phyloP scores from a whole-genome alignment of 306 rosid genomes.

The Cucumis melo region DNA sequence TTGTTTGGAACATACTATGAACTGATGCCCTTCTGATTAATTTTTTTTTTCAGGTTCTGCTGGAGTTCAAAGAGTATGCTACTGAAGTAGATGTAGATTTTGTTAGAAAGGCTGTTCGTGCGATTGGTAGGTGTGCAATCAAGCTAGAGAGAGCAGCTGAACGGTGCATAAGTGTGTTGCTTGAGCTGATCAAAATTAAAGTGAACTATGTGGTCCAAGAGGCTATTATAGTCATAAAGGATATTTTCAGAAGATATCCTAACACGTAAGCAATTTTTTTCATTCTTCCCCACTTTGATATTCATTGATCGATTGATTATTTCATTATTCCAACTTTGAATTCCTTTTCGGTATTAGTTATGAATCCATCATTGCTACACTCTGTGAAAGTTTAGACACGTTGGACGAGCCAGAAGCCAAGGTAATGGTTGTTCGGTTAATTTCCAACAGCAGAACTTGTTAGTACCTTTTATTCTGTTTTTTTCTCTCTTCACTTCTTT shows the following conservation, averaged over 20 bases:
- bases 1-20: background rate
- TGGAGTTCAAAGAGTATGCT: slow-evolving; percentile 98
- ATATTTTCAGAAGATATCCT: slow-evolving; percentile 97
- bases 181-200: slow-evolving; percentile 96
- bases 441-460: background rate
- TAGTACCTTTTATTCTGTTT: background rate
- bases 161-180: slow-evolving; percentile 97
- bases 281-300: background rate
- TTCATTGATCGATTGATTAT: background rate
- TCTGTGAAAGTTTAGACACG: slow-evolving; percentile 94
- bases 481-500: too few relatives aligned
- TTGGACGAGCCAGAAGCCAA: slow-evolving; percentile 99
- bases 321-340: slow-evolving; percentile 13
- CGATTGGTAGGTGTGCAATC: slow-evolving; percentile 99
- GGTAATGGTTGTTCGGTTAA: slow-evolving; percentile 32
- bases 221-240: slow-evolving; percentile 98
- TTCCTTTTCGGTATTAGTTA: slow-evolving; percentile 35
- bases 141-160: slow-evolving; percentile 99
- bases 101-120: slow-evolving; percentile 97
- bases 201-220: slow-evolving; percentile 98
- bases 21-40: background rate
- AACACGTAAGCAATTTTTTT: slow-evolving; percentile 53
- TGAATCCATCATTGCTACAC: slow-evolving; percentile 97
- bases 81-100: slow-evolving; percentile 98
- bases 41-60: slow-evolving; percentile 52